Conservation (phyloP, 805 yeast species). For the Grigorovia jiainica region DNA sequence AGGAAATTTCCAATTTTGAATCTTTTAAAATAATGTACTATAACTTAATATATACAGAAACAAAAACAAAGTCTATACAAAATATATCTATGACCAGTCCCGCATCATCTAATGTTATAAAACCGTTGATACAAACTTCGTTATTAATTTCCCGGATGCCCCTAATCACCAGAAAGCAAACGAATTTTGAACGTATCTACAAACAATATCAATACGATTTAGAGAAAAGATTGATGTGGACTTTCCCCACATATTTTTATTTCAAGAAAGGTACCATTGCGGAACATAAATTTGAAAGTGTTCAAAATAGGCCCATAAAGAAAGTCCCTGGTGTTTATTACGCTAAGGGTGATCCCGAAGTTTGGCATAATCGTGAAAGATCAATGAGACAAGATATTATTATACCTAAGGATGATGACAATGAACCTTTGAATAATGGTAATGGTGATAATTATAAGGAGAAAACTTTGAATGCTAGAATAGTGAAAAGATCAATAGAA, state of each 20-base stretch:
- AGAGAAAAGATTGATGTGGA: constrained; percentile 91
- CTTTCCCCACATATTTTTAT: constrained; percentile 89
- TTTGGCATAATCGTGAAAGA: constrained; percentile 84
- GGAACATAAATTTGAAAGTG: constrained; percentile 66
- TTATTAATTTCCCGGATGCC: constrained; percentile 74
- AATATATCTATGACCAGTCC: constrained; percentile 2
- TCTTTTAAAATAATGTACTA: too few species aligned
- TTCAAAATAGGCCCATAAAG: constrained; percentile 66
- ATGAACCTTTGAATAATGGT: constrained; percentile 33
- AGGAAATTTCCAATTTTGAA: too few species aligned
- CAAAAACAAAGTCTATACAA: too few species aligned
- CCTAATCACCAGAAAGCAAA: constrained; percentile 66
- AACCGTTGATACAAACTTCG: constrained; percentile 38
- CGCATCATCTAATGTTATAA: neutral
- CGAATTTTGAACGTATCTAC: constrained; percentile 63
- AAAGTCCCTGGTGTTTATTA: constrained; percentile 69
- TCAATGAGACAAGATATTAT: constrained; percentile 65
- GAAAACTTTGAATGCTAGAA: constrained; percentile 35
- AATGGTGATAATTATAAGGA: constrained; percentile 22
- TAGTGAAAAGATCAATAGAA: constrained; percentile 56
- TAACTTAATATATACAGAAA: too few species aligned
- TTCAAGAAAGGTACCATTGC: constrained; percentile 84
- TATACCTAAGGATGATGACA: constrained; percentile 49
- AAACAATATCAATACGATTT: constrained; percentile 78
- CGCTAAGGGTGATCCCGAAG: constrained; percentile 76